Conservation (phyloP, 1,284 basidiomycete genomes). For the Neolentinus lepideus region DNA sequence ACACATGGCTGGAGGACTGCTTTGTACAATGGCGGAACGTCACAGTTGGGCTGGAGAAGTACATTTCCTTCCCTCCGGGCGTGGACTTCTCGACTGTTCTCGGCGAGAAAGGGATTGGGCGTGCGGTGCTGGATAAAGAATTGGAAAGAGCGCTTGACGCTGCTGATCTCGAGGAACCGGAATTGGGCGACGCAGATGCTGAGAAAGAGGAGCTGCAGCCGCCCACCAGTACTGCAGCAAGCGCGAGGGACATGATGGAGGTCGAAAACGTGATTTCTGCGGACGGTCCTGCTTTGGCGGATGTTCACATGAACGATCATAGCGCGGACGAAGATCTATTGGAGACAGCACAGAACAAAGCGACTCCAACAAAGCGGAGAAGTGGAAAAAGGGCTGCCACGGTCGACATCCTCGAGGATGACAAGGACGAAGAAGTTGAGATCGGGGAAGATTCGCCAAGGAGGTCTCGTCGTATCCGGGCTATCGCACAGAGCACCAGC, state of each 20-base stretch:
- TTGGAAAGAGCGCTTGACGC: background rate
- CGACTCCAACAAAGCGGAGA: background rate
- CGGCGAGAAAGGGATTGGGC: conserved; percentile 42
- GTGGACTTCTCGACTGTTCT: conserved; percentile 60
- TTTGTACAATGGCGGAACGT: conserved; percentile 72
- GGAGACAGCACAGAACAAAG: background rate
- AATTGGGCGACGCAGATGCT: conserved; percentile 17
- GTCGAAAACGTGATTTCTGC: conserved; percentile 12
- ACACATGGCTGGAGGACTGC: conserved; percentile 86
- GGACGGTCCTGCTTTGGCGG: background rate
- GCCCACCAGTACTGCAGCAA: conserved; percentile 18
- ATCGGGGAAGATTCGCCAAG: background rate
- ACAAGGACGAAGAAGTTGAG: background rate
- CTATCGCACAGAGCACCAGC: background rate
- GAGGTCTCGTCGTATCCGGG: background rate
- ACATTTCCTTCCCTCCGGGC: conserved; percentile 58
- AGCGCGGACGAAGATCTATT: background rate
- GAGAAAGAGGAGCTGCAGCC: conserved; percentile 3
- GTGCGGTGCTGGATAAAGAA: conserved; percentile 13
- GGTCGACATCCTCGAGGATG: background rate
- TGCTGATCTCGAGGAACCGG: conserved; percentile 22
- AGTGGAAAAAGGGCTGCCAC: background rate
- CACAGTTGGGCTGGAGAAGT: conserved; percentile 53
- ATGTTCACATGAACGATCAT: background rate
- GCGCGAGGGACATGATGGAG: conserved; percentile 20